Percentiles rank a stretch among this genome's conserved stretches.
phyloP scores from a whole-genome alignment of 1,139 yeast genomes.

The Suhomyces wounanorum region DNA sequence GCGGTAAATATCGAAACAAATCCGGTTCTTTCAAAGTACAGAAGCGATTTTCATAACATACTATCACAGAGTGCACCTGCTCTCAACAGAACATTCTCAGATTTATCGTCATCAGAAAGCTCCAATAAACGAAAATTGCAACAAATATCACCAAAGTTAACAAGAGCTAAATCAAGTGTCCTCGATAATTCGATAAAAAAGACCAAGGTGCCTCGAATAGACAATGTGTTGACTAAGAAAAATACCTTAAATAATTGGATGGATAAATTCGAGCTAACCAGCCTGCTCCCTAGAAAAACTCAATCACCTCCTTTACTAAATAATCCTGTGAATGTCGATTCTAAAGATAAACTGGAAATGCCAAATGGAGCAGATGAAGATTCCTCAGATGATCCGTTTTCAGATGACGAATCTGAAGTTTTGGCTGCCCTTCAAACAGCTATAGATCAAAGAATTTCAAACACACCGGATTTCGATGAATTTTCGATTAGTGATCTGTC shows the following conservation, averaged over 20 bases:
- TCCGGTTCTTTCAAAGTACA: conserved; percentile 43
- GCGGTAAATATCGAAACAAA: conserved; percentile 31
- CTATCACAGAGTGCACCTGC: conserved; percentile 26
- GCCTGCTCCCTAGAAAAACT: conserved; percentile 2
- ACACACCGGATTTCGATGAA: neutral
- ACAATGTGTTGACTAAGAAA: conserved; percentile 7
- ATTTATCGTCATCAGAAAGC: conserved; percentile 22
- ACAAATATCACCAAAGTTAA: conserved; percentile 24
- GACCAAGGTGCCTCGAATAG: conserved; percentile 6
- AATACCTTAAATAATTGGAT: conserved; percentile 34
- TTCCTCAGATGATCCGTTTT: conserved; percentile 31
- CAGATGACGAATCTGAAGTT: conserved; percentile 36
- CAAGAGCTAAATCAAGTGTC: conserved; percentile 36
- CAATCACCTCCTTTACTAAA: neutral
- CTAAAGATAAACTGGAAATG: neutral
- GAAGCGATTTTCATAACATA: conserved; percentile 32
- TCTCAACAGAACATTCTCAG: conserved; percentile 31
- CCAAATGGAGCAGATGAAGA: neutral
- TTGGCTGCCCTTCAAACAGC: conserved; percentile 14
- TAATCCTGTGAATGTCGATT: neutral
- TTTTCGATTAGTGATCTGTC: conserved; percentile 1
- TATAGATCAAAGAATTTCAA: neutral
- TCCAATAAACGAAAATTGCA: conserved; percentile 9
- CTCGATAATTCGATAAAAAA: conserved; percentile 17
- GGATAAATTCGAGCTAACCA: conserved; percentile 30